Evolutionary conservation across 441 rosid species (phyloP).

Genomic region (Breynia disticha): DNA sequence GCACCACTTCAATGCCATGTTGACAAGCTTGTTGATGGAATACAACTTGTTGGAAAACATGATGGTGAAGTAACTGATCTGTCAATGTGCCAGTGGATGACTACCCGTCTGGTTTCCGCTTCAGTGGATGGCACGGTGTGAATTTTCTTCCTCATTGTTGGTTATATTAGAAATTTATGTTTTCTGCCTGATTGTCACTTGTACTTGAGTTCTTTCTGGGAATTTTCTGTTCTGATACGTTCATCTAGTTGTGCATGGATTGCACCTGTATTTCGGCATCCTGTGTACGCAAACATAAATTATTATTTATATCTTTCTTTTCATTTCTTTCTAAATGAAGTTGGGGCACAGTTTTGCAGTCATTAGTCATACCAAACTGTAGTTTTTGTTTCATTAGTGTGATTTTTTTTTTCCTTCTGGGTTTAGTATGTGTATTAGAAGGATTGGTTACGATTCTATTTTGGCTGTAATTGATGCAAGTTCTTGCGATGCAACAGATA

Average conservation of each 20-base stretch:
- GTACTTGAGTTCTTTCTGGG: not conserved
- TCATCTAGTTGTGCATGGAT: no score
- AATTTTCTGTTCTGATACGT: not conserved
- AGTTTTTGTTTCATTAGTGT: no score
- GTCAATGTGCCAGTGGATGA: conserved; percentile 91
- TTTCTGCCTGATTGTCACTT: not conserved
- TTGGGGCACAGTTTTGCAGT: no score
- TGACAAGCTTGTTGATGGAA: conserved; percentile 62
- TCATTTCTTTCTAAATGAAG: no score
- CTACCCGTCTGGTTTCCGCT: conserved; percentile 75
- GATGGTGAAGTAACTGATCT: conserved; percentile 78
- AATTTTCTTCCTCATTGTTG: conserved; percentile 31
- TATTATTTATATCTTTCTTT: no score
- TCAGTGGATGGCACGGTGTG: conserved; percentile 84
- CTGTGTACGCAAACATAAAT: no score
- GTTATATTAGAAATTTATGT: conserved; percentile 25
- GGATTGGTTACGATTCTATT: not conserved
- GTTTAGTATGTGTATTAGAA: no score
- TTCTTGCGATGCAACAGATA: conserved; percentile 44
- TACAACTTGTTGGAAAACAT: conserved; percentile 80
- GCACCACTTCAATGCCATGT: conserved; percentile 60
- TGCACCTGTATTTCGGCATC: no score
- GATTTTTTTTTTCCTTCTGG: no score
- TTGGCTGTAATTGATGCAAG: not conserved
- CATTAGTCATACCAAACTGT: no score